Evolutionary conservation across 1,139 yeast species (phyloP).

Genomic region (Taphrina wiesneri): DNA sequence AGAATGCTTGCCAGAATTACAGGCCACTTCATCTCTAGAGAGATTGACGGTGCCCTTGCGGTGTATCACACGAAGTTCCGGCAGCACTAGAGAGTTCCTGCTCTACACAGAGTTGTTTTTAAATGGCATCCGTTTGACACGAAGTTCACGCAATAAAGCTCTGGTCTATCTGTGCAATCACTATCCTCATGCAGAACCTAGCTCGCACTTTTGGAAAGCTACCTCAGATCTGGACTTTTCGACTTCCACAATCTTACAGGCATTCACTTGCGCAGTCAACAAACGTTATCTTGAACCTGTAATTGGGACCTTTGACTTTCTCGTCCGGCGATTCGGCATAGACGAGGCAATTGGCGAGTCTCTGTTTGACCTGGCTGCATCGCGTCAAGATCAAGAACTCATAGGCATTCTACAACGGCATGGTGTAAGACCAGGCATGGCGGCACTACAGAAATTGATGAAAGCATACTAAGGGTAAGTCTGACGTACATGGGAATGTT

Average conservation of each 20-base stretch:
- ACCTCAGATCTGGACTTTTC: background rate
- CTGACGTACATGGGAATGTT: background rate
- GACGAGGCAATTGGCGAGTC: constrained; percentile 4
- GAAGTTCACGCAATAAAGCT: constrained; percentile 13
- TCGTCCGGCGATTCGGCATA: background rate
- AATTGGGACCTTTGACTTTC: constrained; percentile 3
- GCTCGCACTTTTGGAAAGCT: background rate
- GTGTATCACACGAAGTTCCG: background rate
- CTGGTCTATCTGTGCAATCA: constrained; percentile 8
- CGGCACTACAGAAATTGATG: constrained; percentile 15
- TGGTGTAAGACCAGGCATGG: constrained; percentile 22
- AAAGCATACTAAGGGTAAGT: background rate
- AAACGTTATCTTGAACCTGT: background rate
- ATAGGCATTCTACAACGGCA: constrained; percentile 1
- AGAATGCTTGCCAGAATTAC: background rate
- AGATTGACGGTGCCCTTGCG: constrained; percentile 21
- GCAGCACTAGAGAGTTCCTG: background rate
- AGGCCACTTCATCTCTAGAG: background rate
- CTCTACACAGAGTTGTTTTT: constrained; percentile 8
- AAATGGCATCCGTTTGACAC: constrained; percentile 2
- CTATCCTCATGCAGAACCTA: background rate
- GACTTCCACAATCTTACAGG: background rate
- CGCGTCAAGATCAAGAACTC: constrained; percentile 1
- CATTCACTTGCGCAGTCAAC: constrained; percentile 6
- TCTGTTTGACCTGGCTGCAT: constrained; percentile 4